Evolutionary conservation across 2,329 filamentous ascomycete species (phyloP).

Genomic region (Sclerotinia nivalis): DNA sequence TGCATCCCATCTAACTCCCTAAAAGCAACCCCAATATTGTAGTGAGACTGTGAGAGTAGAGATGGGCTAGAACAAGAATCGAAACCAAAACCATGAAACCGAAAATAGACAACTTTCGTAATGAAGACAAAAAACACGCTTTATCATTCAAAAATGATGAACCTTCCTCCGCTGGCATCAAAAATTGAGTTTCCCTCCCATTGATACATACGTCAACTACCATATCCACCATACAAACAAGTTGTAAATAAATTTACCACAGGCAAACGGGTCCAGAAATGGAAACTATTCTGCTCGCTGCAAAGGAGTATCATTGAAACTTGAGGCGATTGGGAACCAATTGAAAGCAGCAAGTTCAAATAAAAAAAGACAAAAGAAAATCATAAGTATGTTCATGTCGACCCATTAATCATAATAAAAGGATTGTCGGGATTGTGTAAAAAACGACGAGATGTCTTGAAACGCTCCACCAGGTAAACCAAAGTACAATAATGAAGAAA

Average conservation of each 20-base stretch:
- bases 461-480: constrained; percentile 11
- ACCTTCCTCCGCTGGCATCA: background rate
- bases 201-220: constrained; percentile 16
- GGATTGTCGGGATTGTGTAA: constrained; percentile 7
- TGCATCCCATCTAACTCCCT: constrained; percentile 13
- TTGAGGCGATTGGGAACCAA: constrained; percentile 7
- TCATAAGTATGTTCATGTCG: constrained; percentile 20
- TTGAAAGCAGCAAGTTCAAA: constrained; percentile 2
- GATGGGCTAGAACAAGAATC: constrained; percentile 5
- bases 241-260: background rate
- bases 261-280: background rate
- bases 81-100: constrained; percentile 5
- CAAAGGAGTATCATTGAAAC: constrained; percentile 17
- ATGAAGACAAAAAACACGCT: constrained; percentile 1
- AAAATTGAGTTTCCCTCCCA: constrained; percentile 4
- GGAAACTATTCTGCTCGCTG: constrained; percentile 9
- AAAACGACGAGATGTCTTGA: background rate
- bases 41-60: constrained; percentile 17
- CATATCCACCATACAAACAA: background rate
- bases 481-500: constrained; percentile 15
- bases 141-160: constrained; percentile 17
- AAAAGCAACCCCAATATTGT: constrained; percentile 8
- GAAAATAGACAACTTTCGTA: constrained; percentile 4
- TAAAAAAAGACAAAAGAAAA: constrained; percentile 9
- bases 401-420: constrained; percentile 21